Base-by-base conservation (phyloP, 768 basidiomycete genomes). In the Suillus bovinus region DNA sequence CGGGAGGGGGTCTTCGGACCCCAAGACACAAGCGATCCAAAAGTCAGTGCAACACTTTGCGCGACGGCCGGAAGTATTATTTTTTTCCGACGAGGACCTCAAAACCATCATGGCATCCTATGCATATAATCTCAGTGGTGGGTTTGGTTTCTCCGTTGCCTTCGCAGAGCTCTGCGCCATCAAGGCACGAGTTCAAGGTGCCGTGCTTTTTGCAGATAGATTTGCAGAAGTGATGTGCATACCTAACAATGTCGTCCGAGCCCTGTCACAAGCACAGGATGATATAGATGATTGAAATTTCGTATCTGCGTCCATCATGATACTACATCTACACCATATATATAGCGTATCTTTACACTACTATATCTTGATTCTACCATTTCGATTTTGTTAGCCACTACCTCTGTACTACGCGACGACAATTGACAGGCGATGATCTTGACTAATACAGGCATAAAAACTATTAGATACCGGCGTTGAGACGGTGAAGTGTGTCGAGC, bases 111-210 rank as follows among this genome's bases (percentile, higher is more conserved):
- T 85, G 67, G 86, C 87, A 0, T 88, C 88, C 0, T 85, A 77
- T 44, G 87, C 89, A 0, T 84, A 83, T 59, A 38, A 5, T 0
- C 58, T 66, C n/a, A 64, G 64, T 1, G 34, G 64, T 9, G 60
- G 10, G 0, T 87, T 89, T 59, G 86, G 74, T 0, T 87, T 87
- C 67, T 64, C 66, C 0, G 80, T 89, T 36, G 87, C 88, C 0
- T 88, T 85, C 64, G 67, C 64, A 17, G 76, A 77, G 1, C 66
- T 89, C 1, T 86, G 85, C 64, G 56, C 49, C 5, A 83, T 90
- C 74, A 89, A 90, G 70, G 85, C 85, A 0, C 67, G 69, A 5
- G 75, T 80, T 8, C 65, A 70, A 27, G 64, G 77, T 39, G 58
- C 61, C 9, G 29, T 68, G 6, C 31, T 71, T 10, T 60, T 76